Conservation (phyloP, 495 filamentous ascomycete species). For the Delitschia confertaspora region DNA sequence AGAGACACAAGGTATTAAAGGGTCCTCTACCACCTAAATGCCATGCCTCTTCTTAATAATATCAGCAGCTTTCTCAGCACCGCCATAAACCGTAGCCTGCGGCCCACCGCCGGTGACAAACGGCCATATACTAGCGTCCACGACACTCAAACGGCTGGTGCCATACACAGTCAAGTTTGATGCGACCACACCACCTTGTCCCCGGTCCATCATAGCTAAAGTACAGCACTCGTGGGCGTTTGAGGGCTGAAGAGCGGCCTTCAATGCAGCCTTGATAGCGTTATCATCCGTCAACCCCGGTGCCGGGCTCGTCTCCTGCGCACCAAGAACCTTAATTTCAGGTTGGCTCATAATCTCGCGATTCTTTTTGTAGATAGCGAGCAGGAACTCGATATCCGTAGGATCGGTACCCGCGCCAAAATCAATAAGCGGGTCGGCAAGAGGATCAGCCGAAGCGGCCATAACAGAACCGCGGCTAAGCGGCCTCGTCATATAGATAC, state of each 20-base stretch:
- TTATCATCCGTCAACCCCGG: conserved; percentile 1
- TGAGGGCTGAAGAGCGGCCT: not conserved
- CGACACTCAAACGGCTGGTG: conserved; percentile 5
- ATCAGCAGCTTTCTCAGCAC: conserved; percentile 17
- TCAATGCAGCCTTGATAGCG: conserved; percentile 4
- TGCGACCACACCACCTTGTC: conserved; percentile 14
- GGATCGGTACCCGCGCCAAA: conserved; percentile 11
- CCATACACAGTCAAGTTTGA: conserved; percentile 8
- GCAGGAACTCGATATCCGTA: conserved; percentile 7
- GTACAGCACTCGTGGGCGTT: conserved; percentile 19
- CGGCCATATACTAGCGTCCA: conserved; percentile 17
- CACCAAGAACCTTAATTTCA: conserved; percentile 9
- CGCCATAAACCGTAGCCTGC: conserved; percentile 10
- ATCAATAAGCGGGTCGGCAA: conserved; percentile 10
- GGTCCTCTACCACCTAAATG: too few relatives aligned
- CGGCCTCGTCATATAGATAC: conserved; percentile 6
- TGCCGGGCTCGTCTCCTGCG: conserved; percentile 4
- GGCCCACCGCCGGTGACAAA: conserved; percentile 3
- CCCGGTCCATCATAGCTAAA: conserved; percentile 9
- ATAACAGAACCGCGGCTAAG: conserved; percentile 13
- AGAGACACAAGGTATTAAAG: too few relatives aligned
- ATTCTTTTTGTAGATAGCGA: conserved; percentile 15
- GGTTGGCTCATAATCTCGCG: conserved; percentile 12
- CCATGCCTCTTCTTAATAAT: too few relatives aligned
- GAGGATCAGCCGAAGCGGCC: conserved; percentile 5